Evolutionary conservation across 169 alveolate species (phyloP), one percentile per base, ranked within the genome.

Genomic region (Neospora caninum): DNA sequence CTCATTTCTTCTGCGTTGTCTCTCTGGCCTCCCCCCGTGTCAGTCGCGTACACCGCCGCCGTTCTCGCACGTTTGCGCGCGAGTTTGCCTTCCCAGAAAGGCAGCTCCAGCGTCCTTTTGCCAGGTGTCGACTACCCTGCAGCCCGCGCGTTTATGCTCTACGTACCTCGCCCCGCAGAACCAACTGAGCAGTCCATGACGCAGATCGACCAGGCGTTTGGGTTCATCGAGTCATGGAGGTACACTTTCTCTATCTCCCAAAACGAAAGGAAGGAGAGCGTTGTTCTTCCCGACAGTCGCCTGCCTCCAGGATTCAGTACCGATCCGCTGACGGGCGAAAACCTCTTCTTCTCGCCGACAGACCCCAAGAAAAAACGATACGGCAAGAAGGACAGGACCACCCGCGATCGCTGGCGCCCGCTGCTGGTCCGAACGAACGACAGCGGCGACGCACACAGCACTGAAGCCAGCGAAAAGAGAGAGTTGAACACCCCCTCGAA

Each of bases 201-300:
- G 86, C 86, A 36, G 45, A 38, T 78, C 27, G 86, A 78, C 86
- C 86, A 78, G 86, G 86, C 86, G 20, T 78, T 78, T n/a, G 86
- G 86, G 1, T 78, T 78, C 86, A 78, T 78, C n/a, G 86, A 78
- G 45, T 78, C 86, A 1, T 78, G 86, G 86, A n/a, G 86, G 86
- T 78, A 78, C 45, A n/a, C 86, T 29, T 78, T 78, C 86, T 36
- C 86, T 20, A 43, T 78, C 9, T 38, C 49, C 10, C 86, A 78
- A 22, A 22, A 78, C 45, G 42, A 38, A n/a, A 36, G 49, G 31
- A 78, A 38, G 42, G 86, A 78, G 45, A n/a, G 10, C 45, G 49
- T 78, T 9, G 73, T 22, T 4, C 86, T 78, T 18, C 86, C 86
- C 45, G 45, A 78, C 49, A 43, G 29, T 2, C 86, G 86, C 86